phyloP scores from a whole-genome alignment of 176 grass and related monocot species.

The Avena sativa region DNA sequence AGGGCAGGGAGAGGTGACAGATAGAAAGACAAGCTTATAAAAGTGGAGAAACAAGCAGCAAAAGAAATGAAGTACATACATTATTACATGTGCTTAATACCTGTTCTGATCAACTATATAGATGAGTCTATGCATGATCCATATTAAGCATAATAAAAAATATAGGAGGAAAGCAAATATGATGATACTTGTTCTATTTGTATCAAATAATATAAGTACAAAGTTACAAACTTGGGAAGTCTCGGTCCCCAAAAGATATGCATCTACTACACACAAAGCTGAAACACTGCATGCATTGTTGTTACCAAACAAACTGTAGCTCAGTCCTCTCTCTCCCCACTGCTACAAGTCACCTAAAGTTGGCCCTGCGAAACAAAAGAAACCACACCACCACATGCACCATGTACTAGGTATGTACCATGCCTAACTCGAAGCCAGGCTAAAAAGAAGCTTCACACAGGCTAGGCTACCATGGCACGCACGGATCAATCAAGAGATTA shows the following conservation, averaged over 20 bases:
- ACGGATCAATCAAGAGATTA: slow-evolving; percentile 3
- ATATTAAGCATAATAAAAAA: neutral
- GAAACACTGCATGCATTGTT: slow-evolving; percentile 34
- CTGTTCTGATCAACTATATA: neutral
- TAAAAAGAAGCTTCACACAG: slow-evolving; percentile 55
- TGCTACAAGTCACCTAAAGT: slow-evolving; percentile 17
- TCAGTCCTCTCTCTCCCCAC: neutral
- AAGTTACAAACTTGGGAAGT: slow-evolving; percentile 42
- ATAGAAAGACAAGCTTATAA: slow-evolving; percentile 48
- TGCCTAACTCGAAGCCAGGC: slow-evolving; percentile 44
- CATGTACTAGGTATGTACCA: slow-evolving; percentile 36
- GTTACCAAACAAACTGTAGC: slow-evolving; percentile 41
- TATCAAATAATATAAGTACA: slow-evolving; percentile 34
- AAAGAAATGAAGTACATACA: slow-evolving; percentile 25
- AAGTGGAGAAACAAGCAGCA: slow-evolving; percentile 36
- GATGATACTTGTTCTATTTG: neutral
- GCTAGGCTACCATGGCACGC: neutral
- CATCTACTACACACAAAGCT: slow-evolving; percentile 32
- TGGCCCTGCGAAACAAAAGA: slow-evolving; percentile 41
- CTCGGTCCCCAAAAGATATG: slow-evolving; percentile 27
- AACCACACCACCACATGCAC: slow-evolving; percentile 42
- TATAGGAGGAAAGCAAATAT: neutral
- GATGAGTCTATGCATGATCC: neutral
- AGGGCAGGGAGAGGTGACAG: slow-evolving; percentile 50
- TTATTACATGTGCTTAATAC: slow-evolving; percentile 22